phyloP scores from a whole-genome alignment of 225 moss, liverwort and hornwort species.

The Marchantia polymorpha region DNA sequence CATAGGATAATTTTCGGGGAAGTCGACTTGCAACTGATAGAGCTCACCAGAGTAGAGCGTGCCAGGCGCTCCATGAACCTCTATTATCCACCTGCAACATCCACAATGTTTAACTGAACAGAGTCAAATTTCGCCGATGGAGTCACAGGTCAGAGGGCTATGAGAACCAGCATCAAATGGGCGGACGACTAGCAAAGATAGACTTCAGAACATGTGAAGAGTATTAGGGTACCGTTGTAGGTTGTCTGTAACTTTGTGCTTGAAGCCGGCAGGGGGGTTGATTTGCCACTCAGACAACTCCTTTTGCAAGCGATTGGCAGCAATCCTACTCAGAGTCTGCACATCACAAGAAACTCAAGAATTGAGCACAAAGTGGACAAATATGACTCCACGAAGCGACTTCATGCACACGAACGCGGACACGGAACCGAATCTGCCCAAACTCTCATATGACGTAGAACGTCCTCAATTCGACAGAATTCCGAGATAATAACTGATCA shows the following conservation, averaged over 20 bases:
- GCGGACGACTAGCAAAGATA: too few relatives aligned
- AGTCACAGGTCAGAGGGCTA: too few relatives aligned
- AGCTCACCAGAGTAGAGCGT: conserved; percentile 88
- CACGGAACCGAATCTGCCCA: not conserved
- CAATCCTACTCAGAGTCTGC: conserved; percentile 98
- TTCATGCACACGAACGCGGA: not conserved
- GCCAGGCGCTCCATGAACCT: conserved; percentile 85
- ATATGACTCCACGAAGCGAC: not conserved
- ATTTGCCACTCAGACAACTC: conserved; percentile 98
- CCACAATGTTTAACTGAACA: not conserved
- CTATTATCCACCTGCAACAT: conserved; percentile 89
- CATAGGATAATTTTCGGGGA: conserved; percentile 98
- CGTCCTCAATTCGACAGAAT: not conserved
- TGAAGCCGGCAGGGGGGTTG: conserved; percentile 88
- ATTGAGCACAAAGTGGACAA: not conserved
- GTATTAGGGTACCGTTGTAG: conserved; percentile 63
- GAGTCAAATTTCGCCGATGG: too few relatives aligned
- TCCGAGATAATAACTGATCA: not conserved
- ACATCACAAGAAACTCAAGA: conserved; percentile 16
- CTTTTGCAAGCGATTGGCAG: conserved; percentile 98
- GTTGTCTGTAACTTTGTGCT: conserved; percentile 91
- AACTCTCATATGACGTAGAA: not conserved
- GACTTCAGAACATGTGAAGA: not conserved
- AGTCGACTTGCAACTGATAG: conserved; percentile 97
- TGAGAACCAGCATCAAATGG: too few relatives aligned